phyloP scores from a whole-genome alignment of 1,284 basidiomycete genomes.

The Naganishia cerealis region DNA sequence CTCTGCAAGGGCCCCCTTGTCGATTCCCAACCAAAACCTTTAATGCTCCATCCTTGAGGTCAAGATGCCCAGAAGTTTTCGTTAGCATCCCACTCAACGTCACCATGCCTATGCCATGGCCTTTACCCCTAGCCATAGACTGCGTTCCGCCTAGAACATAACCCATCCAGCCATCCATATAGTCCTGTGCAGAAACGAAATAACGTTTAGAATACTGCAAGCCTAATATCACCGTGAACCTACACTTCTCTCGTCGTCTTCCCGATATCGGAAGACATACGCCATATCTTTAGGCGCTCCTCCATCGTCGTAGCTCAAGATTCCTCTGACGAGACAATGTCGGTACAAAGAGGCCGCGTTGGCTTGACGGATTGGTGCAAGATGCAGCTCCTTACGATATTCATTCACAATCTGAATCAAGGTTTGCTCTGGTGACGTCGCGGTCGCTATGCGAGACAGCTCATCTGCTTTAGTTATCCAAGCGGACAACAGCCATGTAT shows the following conservation, averaged over 20 bases:
- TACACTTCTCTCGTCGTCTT: conserved; percentile 56
- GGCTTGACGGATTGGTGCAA: conserved; percentile 58
- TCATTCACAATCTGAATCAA: conserved; percentile 18
- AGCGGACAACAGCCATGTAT: conserved; percentile 20
- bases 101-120: conserved; percentile 71
- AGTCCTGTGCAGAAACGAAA: conserved; percentile 38
- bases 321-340: conserved; percentile 15
- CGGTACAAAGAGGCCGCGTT: conserved; percentile 30
- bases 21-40: conserved; percentile 21
- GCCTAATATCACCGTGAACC: conserved; percentile 32
- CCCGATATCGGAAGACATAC: conserved; percentile 44
- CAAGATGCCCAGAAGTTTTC: conserved; percentile 9
- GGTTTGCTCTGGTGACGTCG: conserved; percentile 5
- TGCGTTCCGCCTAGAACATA: conserved; percentile 77
- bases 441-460: not conserved
- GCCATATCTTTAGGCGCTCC: conserved; percentile 41
- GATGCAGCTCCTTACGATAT: conserved; percentile 8
- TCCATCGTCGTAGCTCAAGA: conserved; percentile 22
- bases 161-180: conserved; percentile 61
- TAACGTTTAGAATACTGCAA: not conserved
- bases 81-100: conserved; percentile 58
- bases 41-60: not conserved
- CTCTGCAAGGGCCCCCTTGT: conserved; percentile 11
- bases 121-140: conserved; percentile 71
- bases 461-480: conserved; percentile 15